Percentiles rank a stretch among this genome's conserved stretches.
These are phyloP conservation scores for Exophiala sideris DNA, from an alignment of 2,329 filamentous ascomycete genomes.

Conservation along the genomic window DNA sequence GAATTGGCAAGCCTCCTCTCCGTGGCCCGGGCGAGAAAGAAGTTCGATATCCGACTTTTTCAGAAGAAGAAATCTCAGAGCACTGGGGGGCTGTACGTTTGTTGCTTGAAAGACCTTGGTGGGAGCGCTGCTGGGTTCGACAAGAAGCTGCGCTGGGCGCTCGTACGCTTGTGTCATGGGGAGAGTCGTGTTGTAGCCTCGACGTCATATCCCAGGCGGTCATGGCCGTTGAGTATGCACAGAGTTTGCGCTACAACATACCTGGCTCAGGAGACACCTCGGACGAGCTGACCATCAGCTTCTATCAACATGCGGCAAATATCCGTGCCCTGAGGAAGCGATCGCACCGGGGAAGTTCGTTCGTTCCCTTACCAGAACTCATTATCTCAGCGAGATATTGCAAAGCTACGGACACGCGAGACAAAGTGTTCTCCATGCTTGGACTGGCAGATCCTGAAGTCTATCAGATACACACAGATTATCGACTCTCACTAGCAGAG, in stretches of 20 bases:
- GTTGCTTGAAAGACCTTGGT: slow-evolving; percentile 2
- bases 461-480: slow-evolving; percentile 2
- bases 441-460: slow-evolving; percentile 7
- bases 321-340: slow-evolving; percentile 2
- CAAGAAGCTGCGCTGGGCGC: background rate
- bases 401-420: slow-evolving; percentile 7
- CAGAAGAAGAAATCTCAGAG: slow-evolving; percentile 1
- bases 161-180: slow-evolving; percentile 3
- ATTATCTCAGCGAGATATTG: slow-evolving; percentile 1
- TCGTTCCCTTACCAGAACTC: background rate
- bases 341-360: background rate
- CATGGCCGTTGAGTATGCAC: slow-evolving; percentile 4
- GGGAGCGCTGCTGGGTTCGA: slow-evolving; percentile 8
- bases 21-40: slow-evolving; percentile 8
- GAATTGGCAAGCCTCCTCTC: slow-evolving; percentile 6
- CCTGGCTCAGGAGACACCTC: background rate
- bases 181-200: background rate
- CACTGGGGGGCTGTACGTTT: slow-evolving; percentile 2
- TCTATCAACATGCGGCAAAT: slow-evolving; percentile 3
- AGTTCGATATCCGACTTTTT: slow-evolving; percentile 4
- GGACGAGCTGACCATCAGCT: background rate
- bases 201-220: slow-evolving; percentile 4
- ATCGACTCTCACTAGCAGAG: slow-evolving; percentile 1
- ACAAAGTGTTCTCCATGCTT: slow-evolving; percentile 9
- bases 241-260: background rate